Percentiles rank a stretch among this genome's conserved stretches.
Conservation (phyloP, 1,284 basidiomycete genomes). For the Spongiforma sp. region DNA sequence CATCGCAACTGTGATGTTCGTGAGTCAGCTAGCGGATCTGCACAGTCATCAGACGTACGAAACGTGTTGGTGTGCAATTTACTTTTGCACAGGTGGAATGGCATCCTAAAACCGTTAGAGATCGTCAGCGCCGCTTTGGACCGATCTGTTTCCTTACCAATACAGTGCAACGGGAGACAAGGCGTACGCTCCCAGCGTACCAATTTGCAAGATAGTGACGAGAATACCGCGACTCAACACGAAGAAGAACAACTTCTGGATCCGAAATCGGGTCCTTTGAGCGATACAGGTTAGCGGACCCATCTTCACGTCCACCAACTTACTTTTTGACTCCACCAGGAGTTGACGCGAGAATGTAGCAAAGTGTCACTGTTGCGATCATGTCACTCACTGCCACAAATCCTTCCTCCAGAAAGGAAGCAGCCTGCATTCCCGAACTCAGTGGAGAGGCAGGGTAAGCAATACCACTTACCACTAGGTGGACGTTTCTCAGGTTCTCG, state of each 20-base stretch:
- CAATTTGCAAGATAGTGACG: conserved; percentile 15
- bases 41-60: conserved; percentile 1
- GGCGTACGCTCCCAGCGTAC: background rate
- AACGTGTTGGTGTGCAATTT: conserved; percentile 15
- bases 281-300: background rate
- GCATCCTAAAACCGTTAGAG: conserved; percentile 6
- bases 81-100: conserved; percentile 18
- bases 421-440: background rate
- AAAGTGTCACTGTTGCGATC: conserved; percentile 14
- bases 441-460: background rate
- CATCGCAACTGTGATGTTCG: conserved; percentile 10
- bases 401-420: conserved; percentile 7
- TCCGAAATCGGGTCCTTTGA: conserved; percentile 10
- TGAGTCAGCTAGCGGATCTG: conserved; percentile 5
- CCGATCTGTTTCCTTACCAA: conserved; percentile 8
- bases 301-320: background rate
- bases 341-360: conserved; percentile 17
- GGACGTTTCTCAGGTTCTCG: background rate
- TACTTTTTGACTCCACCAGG: conserved; percentile 8
- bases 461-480: conserved; percentile 2
- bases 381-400: conserved; percentile 9
- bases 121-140: background rate
- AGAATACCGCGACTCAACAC: conserved; percentile 21
- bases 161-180: conserved; percentile 3
- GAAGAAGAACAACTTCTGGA: conserved; percentile 14